A percentile compares a stretch with the other conserved stretches of the same genome.
These are phyloP conservation scores for Omphalotus guepiniiformis DNA, from an alignment of 768 basidiomycete genomes.

Conservation along the genomic window DNA sequence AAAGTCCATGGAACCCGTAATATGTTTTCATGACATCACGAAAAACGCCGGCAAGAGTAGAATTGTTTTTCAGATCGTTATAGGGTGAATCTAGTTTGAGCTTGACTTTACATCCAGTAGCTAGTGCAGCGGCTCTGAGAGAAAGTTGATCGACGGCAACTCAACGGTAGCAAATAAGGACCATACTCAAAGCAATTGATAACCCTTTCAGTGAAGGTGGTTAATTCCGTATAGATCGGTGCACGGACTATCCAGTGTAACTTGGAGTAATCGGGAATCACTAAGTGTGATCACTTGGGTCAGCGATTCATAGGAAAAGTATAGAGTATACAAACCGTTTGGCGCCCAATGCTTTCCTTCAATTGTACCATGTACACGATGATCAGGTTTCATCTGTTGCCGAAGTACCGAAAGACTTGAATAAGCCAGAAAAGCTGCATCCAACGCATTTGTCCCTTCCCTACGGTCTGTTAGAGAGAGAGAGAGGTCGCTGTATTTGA, in stretches of 20 bases:
- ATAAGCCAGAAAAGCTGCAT: slow-evolving; percentile 86
- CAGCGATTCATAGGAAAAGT: not conserved
- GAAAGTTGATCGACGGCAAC: slow-evolving; percentile 9
- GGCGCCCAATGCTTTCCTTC: slow-evolving; percentile 62
- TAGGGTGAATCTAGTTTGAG: slow-evolving; percentile 39
- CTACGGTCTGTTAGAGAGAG: no score
- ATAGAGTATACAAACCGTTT: slow-evolving; percentile 48
- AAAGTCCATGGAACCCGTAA: slow-evolving; percentile 37
- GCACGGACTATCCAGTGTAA: slow-evolving; percentile 74
- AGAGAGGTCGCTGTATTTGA: not conserved
- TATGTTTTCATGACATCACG: slow-evolving; percentile 34
- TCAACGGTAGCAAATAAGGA: not conserved
- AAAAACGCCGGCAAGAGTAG: slow-evolving; percentile 46
- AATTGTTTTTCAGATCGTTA: slow-evolving; percentile 58
- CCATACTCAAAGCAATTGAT: slow-evolving; percentile 69
- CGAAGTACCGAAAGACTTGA: slow-evolving; percentile 73
- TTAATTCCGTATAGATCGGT: slow-evolving; percentile 54
- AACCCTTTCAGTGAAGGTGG: slow-evolving; percentile 52
- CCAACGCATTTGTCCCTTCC: slow-evolving; percentile 84
- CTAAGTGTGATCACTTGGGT: slow-evolving; percentile 30
- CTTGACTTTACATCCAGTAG: slow-evolving; percentile 54
- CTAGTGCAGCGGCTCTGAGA: slow-evolving; percentile 59
- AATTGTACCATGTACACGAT: slow-evolving; percentile 76
- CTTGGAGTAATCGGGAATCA: slow-evolving; percentile 79
- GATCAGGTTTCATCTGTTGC: slow-evolving; percentile 82